Base-by-base conservation (phyloP, 495 filamentous ascomycete genomes). In the Cryomyces minteri region DNA sequence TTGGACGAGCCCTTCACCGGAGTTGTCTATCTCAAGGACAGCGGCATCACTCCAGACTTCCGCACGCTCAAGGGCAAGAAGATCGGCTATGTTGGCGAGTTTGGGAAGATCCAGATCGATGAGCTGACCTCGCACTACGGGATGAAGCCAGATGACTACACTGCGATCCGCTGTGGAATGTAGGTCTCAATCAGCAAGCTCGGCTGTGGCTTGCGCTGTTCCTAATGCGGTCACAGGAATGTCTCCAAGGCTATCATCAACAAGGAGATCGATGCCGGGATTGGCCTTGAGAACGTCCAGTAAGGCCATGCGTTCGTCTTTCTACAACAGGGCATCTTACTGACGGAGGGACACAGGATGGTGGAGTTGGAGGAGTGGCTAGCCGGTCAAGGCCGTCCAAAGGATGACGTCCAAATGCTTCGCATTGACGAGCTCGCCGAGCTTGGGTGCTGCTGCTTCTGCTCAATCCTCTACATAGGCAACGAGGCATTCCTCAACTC, bases 51-150 rank as follows among this genome's bases (percentile, higher is more conserved):
- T 49, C 62, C 74, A 39, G 71, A 77, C 56, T 74, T 72, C 58
- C 66, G 61, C 49, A 72, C 73, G 43, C 63, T 84, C 38, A 72
- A 73, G 55, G 77, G 79, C 42, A 79, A 77, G 62, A 69, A 66
- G 29, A 80, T 82, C 51, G 79, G 79, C 48, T 82, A 81, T 50
- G 77, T 81, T 43, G 76, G 77, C 39, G 77, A 81, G 55, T 82
- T 81, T 46, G 77, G 78, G 57, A 82, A 82, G 73, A 80, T 81
- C 54, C 77, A 80, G 62, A 80, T 81, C 51, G 78, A 81, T 55
- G 78, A 81, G 58, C 71, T 82, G 41, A 81, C 77, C 46, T 75
- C 75, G 50, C 70, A 79, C 67, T 80, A 80, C 59, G 75, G 73
- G 58, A 80, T 81, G 76, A 73, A 71, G 6, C 66, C 75, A 5